These are phyloP conservation scores for Yarrowia sp. DNA, from an alignment of 805 yeast species.

Conservation along the genomic window DNA sequence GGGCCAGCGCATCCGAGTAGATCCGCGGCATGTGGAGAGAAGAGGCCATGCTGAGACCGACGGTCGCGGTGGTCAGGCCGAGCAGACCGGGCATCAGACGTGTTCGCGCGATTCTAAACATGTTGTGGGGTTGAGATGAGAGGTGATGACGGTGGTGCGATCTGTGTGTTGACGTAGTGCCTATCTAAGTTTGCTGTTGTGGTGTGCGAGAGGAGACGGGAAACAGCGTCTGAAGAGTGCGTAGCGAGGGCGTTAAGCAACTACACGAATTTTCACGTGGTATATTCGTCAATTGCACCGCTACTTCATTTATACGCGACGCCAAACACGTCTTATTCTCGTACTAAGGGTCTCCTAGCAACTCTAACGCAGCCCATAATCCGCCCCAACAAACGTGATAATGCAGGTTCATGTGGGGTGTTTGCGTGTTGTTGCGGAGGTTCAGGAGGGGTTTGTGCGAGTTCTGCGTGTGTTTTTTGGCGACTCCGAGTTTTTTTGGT, in stretches of 20 bases:
- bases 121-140: neutral
- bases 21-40: neutral
- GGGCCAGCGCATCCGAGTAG: neutral
- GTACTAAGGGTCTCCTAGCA: neutral
- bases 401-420: no score
- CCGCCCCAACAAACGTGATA: conserved; percentile 12
- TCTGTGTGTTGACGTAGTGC: neutral
- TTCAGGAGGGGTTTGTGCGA: no score
- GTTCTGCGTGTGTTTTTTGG: no score
- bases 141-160: no score
- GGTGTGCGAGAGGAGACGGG: no score
- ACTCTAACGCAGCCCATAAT: neutral
- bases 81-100: conserved; percentile 9
- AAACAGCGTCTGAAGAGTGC: no score
- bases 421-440: no score
- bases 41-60: conserved; percentile 7
- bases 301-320: no score
- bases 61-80: conserved; percentile 9
- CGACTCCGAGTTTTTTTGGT: no score
- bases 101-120: conserved; percentile 17
- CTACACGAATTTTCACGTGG: no score
- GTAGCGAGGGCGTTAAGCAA: no score
- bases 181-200: neutral
- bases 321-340: neutral
- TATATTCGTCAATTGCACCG: neutral